Conservation (phyloP, 163 green algal species). For the Chlamydomonas reinhardtii region DNA sequence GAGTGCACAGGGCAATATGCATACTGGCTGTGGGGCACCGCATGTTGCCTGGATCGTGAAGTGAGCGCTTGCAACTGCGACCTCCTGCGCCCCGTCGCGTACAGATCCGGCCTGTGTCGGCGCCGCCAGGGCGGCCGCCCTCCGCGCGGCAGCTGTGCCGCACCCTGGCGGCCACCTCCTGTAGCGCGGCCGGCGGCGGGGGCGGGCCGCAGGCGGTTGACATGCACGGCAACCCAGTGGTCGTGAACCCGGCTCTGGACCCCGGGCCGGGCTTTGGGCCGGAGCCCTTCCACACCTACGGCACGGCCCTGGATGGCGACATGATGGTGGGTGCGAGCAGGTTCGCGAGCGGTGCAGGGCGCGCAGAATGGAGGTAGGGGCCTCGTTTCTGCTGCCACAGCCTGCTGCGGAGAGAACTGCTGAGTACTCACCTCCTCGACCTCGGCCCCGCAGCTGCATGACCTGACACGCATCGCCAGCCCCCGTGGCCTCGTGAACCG, state of each 20-base stretch:
- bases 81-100: no score
- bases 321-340: constrained; percentile 60
- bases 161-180: background rate
- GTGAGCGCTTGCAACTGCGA: no score
- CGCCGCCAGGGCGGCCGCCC: background rate
- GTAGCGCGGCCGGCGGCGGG: background rate
- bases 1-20: background rate
- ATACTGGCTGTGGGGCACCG: no score
- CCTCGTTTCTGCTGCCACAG: no score
- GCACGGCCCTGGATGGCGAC: constrained; percentile 34
- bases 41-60: no score
- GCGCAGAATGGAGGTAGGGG: no score
- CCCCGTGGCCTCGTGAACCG: constrained; percentile 43
- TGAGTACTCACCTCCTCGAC: no score
- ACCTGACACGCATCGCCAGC: constrained; percentile 51
- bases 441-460: constrained; percentile 47
- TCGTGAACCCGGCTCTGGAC: no score
- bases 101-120: background rate
- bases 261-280: background rate
- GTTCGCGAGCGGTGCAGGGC: no score
- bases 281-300: constrained; percentile 52
- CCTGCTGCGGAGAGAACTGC: no score
- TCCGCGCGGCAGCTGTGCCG: background rate
- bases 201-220: background rate
- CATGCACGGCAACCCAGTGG: background rate